Percentiles rank a stretch among this genome's conserved stretches.
Evolutionary conservation across 2,329 filamentous ascomycete genomes (phyloP).

Genomic region (Claviceps pusilla): DNA sequence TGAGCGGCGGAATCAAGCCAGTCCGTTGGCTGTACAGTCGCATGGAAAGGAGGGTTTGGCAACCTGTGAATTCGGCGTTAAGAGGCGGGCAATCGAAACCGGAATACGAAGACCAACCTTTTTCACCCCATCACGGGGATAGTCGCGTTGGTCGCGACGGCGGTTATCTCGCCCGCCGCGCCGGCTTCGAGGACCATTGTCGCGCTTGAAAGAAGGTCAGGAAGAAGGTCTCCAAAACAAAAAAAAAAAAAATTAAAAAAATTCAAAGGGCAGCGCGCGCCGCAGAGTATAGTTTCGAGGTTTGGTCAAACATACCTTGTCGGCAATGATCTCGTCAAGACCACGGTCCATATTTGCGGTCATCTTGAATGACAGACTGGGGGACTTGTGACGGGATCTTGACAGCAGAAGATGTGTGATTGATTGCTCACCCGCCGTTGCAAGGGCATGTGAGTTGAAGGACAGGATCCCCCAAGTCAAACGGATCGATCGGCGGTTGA

Average conservation of each 20-base stretch:
- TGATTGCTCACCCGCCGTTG: background rate
- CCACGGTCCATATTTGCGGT: constrained; percentile 36
- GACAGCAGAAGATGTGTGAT: background rate
- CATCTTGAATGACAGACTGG: constrained; percentile 14
- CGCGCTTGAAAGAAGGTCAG: constrained; percentile 11
- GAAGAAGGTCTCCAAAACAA: too few relatives aligned
- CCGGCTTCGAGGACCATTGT: constrained; percentile 22
- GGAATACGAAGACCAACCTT: constrained; percentile 45
- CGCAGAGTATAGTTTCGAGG: background rate
- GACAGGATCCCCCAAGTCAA: background rate
- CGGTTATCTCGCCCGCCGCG: constrained; percentile 21
- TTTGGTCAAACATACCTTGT: constrained; percentile 22
- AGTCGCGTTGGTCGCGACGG: constrained; percentile 26
- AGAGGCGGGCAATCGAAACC: background rate
- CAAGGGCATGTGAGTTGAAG: background rate
- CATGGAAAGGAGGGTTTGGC: constrained; percentile 17
- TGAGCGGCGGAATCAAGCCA: constrained; percentile 15
- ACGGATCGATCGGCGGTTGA: background rate
- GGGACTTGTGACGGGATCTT: background rate
- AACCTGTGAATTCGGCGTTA: constrained; percentile 15
- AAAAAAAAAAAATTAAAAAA: too few relatives aligned
- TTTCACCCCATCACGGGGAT: constrained; percentile 74
- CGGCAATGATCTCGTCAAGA: constrained; percentile 42
- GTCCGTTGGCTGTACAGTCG: constrained; percentile 13
- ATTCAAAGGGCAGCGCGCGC: background rate